Base-by-base conservation (phyloP, 495 filamentous ascomycete species). In the Xylaria nigripes region DNA sequence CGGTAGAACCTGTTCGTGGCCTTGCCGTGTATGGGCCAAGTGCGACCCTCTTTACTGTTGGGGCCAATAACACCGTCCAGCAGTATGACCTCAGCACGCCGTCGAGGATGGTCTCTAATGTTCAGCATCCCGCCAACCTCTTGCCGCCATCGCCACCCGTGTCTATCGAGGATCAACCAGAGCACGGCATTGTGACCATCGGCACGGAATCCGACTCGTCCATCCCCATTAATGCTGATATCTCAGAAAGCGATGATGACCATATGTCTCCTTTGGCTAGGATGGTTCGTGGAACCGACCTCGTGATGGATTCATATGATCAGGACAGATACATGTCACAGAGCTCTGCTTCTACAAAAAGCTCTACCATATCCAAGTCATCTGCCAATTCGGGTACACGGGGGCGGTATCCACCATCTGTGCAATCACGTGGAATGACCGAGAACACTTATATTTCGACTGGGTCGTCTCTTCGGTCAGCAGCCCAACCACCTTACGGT, bases 51-150 rank as follows among this genome's bases (percentile, higher is more conserved):
- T 98, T 98, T 72, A 97, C 92, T 2, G 72, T 97, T 18, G 88
- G 90, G 6, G 84, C 86, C 18, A 88, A 91, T 57, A 80, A 91
- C 64, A 90, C 86, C 19, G 85, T 95, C 24, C 94, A 96, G 62
- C 93, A 98, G 67, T 97, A 93, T 68, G 89, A 96, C 64, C 72
- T 96, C 40, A 94, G 92, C 53, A 86, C 84, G 22, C 86, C 89
- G 18, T 64, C 76, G 16, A 76, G 79, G 54, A 77, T 95, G 73
- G 85, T 92, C 8, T 82, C 83, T 32, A 91, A 87, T 65, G 83
- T 91, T 22, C 89, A 94, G 56, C 90, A 96, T 68, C 77, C 81
- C 40, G 87, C 90, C 6, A 78, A 84, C 49, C 76, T 83, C 7
- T 74, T 86, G 18, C 85, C 89, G 46, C 84, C 92, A 15, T 84